A percentile compares a stretch with the other conserved stretches of the same genome.
phyloP scores from a whole-genome alignment of 768 basidiomycete genomes.

The Mycena filopes region DNA sequence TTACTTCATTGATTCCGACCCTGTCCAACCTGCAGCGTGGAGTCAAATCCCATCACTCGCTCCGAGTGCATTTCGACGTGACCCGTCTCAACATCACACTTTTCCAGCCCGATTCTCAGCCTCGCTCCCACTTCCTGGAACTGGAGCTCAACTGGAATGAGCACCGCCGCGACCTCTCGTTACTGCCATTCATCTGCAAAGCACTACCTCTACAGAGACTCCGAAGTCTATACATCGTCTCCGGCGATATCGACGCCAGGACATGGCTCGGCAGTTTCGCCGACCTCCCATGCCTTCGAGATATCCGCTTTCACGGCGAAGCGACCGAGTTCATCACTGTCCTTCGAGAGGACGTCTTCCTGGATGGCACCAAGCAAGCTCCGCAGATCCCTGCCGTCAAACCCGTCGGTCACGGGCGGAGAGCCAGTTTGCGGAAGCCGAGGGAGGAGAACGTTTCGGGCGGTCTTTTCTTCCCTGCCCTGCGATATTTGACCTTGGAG shows the following conservation, averaged over 20 bases:
- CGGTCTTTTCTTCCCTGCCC: slow-evolving; percentile 40
- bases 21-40: slow-evolving; percentile 12
- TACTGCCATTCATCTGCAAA: slow-evolving; percentile 38
- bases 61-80: slow-evolving; percentile 4
- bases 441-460: slow-evolving; percentile 24
- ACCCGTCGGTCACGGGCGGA: slow-evolving; percentile 15
- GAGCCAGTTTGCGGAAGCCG: slow-evolving; percentile 27
- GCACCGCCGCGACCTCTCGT: slow-evolving; percentile 6
- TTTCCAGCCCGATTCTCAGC: too few species aligned
- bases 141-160: slow-evolving; percentile 40
- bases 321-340: slow-evolving; percentile 38
- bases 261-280: slow-evolving; percentile 42
- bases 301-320: slow-evolving; percentile 35
- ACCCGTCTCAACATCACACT: slow-evolving; percentile 7
- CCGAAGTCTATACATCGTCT: slow-evolving; percentile 36
- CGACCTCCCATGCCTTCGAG: slow-evolving; percentile 39
- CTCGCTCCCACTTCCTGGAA: slow-evolving; percentile 27
- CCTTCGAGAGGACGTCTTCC: slow-evolving; percentile 35
- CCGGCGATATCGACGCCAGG: slow-evolving; percentile 32
- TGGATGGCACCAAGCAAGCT: slow-evolving; percentile 28
- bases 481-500: slow-evolving; percentile 40
- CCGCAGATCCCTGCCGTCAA: slow-evolving; percentile 6
- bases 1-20: slow-evolving; percentile 6
- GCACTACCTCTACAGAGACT: slow-evolving; percentile 39
- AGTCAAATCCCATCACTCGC: slow-evolving; percentile 7